phyloP scores from a whole-genome alignment of 768 basidiomycete genomes.

The Lyophyllum atratum region DNA sequence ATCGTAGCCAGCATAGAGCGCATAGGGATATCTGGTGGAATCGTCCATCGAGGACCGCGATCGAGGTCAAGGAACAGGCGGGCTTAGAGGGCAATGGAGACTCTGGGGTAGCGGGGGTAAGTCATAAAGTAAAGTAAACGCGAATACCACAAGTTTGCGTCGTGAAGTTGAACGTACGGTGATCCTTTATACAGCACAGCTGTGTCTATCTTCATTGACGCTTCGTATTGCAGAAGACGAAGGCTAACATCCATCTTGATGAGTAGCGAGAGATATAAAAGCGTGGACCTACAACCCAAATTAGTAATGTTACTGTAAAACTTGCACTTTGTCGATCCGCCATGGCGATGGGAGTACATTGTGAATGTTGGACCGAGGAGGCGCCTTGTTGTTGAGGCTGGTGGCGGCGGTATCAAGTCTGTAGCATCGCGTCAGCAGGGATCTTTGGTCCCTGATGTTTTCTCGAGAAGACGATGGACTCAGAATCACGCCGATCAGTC shows the following conservation, averaged over 20 bases:
- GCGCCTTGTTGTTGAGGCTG: no score
- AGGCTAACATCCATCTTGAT: background rate
- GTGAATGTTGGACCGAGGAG: no score
- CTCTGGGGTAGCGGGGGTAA: background rate
- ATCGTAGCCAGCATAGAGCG: background rate
- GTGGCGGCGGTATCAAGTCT: no score
- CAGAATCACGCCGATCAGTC: no score
- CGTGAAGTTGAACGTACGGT: background rate
- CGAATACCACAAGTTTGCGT: background rate
- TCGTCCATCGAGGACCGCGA: background rate
- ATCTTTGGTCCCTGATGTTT: no score
- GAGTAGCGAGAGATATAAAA: background rate
- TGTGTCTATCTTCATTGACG: background rate
- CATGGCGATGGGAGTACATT: no score
- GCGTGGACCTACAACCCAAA: background rate
- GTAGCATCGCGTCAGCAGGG: no score
- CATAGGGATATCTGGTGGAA: background rate
- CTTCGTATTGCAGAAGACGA: no score
- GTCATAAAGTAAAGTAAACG: background rate
- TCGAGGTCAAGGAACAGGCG: background rate
- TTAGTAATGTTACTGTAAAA: background rate
- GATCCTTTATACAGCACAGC: no score
- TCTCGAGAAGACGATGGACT: no score
- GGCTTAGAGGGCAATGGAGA: background rate
- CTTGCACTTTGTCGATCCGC: no score